phyloP scores from a whole-genome alignment of 176 grass and related monocot species.

The Carex littledalei region DNA sequence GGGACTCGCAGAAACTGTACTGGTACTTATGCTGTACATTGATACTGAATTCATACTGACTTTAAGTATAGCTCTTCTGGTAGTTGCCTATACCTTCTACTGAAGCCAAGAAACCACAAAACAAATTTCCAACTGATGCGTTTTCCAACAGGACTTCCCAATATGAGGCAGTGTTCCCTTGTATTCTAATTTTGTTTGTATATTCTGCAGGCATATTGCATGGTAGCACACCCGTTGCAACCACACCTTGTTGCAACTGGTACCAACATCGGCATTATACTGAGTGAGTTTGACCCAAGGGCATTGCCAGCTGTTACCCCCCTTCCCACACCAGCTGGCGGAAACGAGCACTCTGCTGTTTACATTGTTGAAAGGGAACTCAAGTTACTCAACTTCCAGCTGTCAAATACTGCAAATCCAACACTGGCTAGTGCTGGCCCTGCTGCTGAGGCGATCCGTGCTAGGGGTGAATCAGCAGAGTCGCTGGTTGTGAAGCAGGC shows the following conservation, averaged over 20 bases:
- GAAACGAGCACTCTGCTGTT: slow-evolving; percentile 84
- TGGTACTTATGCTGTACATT: background rate
- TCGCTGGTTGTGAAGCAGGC: slow-evolving; percentile 79
- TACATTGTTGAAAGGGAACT: slow-evolving; percentile 99
- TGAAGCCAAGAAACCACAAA: background rate
- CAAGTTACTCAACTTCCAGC: slow-evolving; percentile 85
- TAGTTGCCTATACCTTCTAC: background rate
- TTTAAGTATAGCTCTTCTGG: background rate
- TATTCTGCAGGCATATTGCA: slow-evolving; percentile 79
- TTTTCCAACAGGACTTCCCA: background rate
- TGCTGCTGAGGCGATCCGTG: slow-evolving; percentile 53
- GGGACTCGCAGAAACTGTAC: background rate
- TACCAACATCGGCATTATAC: slow-evolving; percentile 95
- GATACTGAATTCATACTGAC: background rate
- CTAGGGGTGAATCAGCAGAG: slow-evolving; percentile 50
- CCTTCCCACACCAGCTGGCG: slow-evolving; percentile 59
- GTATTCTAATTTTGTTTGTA: background rate
- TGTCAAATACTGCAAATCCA: slow-evolving; percentile 77
- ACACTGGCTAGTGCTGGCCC: slow-evolving; percentile 49
- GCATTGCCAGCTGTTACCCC: slow-evolving; percentile 84
- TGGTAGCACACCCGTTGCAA: slow-evolving; percentile 95
- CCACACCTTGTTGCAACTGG: slow-evolving; percentile 98
- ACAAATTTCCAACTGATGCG: background rate
- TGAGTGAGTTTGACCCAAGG: slow-evolving; percentile 94
- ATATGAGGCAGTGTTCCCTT: background rate